Evolutionary conservation across 495 filamentous ascomycete genomes (phyloP), one percentile per base, ranked within the genome.

Genomic region (Neurospora sp.): DNA sequence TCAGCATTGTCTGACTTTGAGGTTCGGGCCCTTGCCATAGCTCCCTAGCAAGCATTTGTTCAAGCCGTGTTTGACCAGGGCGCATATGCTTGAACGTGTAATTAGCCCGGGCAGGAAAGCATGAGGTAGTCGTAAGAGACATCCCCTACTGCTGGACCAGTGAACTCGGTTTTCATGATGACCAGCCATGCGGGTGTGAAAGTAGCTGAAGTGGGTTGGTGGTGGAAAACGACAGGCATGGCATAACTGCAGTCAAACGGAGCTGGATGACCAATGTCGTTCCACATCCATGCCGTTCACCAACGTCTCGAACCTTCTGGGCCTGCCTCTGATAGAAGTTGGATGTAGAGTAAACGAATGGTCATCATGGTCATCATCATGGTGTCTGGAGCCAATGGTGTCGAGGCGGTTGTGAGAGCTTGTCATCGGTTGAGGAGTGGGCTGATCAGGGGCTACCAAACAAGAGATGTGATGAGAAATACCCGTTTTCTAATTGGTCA

Each of bases 401-500:
- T 35, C 14, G 53, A 65, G 27, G 53, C 7, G 27, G 53, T 65
- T 65, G 53, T 65, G 53, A 37, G 53, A 37, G 12, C 53, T 35
- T 65, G 53, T 65, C 53, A 65, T 35, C 53, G 5, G 27, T 35
- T 14, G 27, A 65, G 31, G 27, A 65, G 53, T 65, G 53, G 53
- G 53, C 53, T 65, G 53, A 65, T 65, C 53, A 65, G 53, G 53
- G 53, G 53, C 14, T 65, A 9, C 53, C 35, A 65, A 65, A 65
- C 53, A 35, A 65, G 5, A 27, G 16, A 37, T 65, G 8, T 71
- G 77, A 77, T 80, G 78, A 74, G 77, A 80, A 78, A 80, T 80
- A 75, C 69, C 35, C 7, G 3, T 2, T 20, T 31, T 53, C 71
- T 73, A 69, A 80, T 80, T 80, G 73, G 78, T 16, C 37, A 14